Percentiles rank a stretch among this genome's conserved stretches.
Conservation (phyloP, 2,329 filamentous ascomycete genomes). For the Fusarium sp. region DNA sequence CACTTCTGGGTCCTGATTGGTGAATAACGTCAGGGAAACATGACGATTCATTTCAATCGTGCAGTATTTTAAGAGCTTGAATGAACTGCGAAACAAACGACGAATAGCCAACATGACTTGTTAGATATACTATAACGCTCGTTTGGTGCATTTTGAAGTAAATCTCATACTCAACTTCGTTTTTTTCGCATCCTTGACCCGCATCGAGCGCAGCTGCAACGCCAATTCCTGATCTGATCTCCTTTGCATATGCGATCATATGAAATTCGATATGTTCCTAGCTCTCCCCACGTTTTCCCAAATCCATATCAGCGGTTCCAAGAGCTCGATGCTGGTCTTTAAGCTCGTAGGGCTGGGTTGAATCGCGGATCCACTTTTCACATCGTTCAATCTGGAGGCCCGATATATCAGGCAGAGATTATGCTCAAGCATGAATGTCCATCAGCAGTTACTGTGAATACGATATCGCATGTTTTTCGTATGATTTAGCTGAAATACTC, state of each 20-base stretch:
- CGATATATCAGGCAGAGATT: slow-evolving; percentile 14
- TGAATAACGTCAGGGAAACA: background rate
- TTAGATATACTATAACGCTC: background rate
- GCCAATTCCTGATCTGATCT: background rate
- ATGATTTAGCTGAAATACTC: too few species aligned
- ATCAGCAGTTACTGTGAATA: too few species aligned
- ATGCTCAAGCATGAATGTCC: too few species aligned
- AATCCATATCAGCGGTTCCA: slow-evolving; percentile 33
- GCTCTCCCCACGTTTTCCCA: slow-evolving; percentile 43
- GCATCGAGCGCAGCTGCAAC: background rate
- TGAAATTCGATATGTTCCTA: slow-evolving; percentile 33
- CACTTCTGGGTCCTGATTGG: slow-evolving; percentile 28
- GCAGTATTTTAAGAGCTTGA: background rate
- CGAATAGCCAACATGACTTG: slow-evolving; percentile 18
- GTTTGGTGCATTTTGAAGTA: background rate
- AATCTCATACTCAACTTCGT: slow-evolving; percentile 5
- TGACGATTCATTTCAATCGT: slow-evolving; percentile 18
- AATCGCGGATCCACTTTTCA: background rate
- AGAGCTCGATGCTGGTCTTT: slow-evolving; percentile 48
- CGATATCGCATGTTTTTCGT: too few species aligned
- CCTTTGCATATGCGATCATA: slow-evolving; percentile 32
- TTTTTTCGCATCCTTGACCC: slow-evolving; percentile 23
- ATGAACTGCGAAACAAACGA: slow-evolving; percentile 23
- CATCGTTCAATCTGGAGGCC: background rate
- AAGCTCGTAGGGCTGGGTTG: slow-evolving; percentile 48